Evolutionary conservation across 2,329 filamentous ascomycete genomes (phyloP), one percentile per base, ranked within the genome.

Genomic region (Ceratocystis huliohia): DNA sequence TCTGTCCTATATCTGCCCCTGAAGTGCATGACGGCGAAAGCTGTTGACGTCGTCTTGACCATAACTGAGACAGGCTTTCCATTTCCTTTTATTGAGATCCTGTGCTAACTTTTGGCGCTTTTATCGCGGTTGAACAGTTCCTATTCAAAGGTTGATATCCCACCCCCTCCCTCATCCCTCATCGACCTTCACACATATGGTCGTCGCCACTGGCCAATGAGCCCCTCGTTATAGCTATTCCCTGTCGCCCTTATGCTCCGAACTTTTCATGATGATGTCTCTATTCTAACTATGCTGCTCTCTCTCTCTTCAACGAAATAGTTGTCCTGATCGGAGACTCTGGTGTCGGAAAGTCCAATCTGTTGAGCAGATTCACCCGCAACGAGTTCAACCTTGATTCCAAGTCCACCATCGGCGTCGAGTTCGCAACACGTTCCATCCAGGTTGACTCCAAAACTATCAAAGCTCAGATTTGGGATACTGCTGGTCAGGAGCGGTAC

Each of bases 391-490:
- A 97, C 81, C 85, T 97, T 71, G 94, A 99, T 80, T 96, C 93
- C 78, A 97, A 99, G 86, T 97, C 94, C 70, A 99, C 94, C 73
- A 99, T 99, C 80, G 94, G 94, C 74, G 94, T 99, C 78, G 94
- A 99, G 80, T 99, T 99, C 77, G 94, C 95, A 73, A 99, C 94
- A 72, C 88, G 94, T 70, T 96, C 91, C 72, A 99, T 99, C 76
- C 93, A 97, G 80, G 94, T 99, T 74, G 94, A 99, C 79, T 89
- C 89, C 75, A 99, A 99, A 85, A 99, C 94, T 70, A 99, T 99
- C 86, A 99, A 99, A 84, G 94, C 94, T 73, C 94, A 99, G 82
- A 99, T 99, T 74, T 99, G 95, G 94, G 94, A 99, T 82, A 99
- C 94, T 68, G 94, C 94, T 71, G 94, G 94, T 72, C 94, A 99